Percentiles rank a stretch among this genome's conserved stretches.
Conservation (phyloP, 2,329 filamentous ascomycete genomes). For the Xylaria sp. region DNA sequence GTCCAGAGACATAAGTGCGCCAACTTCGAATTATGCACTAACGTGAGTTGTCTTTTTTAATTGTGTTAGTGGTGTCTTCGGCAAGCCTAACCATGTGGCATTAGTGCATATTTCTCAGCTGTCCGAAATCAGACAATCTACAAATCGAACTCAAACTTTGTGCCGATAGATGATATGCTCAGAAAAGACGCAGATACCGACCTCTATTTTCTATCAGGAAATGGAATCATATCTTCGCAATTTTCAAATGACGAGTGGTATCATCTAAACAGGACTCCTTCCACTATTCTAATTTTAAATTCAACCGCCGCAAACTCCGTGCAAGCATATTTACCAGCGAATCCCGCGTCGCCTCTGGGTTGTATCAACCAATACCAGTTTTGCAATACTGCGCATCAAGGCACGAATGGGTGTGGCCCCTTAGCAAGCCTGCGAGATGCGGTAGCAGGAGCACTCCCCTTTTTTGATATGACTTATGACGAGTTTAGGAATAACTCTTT, state of each 20-base stretch:
- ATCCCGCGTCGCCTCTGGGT: conserved; percentile 19
- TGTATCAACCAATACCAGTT: conserved; percentile 23
- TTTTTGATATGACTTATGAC: conserved; percentile 2
- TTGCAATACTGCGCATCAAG: conserved; percentile 1
- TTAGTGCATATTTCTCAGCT: background rate
- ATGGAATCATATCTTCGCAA: background rate
- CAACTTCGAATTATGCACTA: background rate
- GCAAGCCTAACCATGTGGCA: too few species aligned
- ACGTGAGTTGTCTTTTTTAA: background rate
- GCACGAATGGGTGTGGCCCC: conserved; percentile 9
- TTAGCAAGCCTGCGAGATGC: conserved; percentile 21
- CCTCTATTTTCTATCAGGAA: background rate
- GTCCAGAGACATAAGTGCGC: background rate
- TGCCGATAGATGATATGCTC: background rate
- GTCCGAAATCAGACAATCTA: background rate
- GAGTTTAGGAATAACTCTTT: background rate
- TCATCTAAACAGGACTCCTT: background rate
- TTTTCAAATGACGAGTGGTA: background rate
- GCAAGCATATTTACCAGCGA: background rate
- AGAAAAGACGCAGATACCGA: background rate
- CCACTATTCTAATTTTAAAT: too few species aligned
- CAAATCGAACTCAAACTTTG: background rate
- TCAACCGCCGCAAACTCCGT: background rate
- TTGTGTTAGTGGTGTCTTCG: background rate
- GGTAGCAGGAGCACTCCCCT: background rate